Base-by-base conservation (phyloP, 2,329 filamentous ascomycete species). In the Cytospora chrysosperma region DNA sequence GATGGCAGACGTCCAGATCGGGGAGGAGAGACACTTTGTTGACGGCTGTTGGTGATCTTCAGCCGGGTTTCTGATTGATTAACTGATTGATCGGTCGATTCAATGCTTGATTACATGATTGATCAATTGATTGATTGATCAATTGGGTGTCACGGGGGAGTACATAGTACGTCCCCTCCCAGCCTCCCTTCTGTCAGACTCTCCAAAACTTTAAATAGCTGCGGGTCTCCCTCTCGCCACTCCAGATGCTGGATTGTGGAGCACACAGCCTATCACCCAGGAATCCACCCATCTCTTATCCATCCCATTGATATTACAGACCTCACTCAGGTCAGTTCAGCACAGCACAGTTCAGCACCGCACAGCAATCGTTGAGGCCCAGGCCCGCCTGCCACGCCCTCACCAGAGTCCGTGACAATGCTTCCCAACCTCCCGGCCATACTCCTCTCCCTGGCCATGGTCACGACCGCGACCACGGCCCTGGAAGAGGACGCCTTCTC, bases 61-160 rank as follows among this genome's bases (percentile, higher is more conserved):
- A 34, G 32, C 32, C 32, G 4, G 32, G 32, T 1, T 13, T 34
- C 34, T 34, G n/a, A 24, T 37, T 30, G 57, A 53, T 49, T n/a
- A n/a, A 49, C 43, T 53, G 30, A 59, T 40, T 59, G 49, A 27
- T 51, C 17, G 21, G 1, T n/a, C n/a, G n/a, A n/a, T n/a, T n/a
- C n/a, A n/a, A n/a, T 34, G n/a, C 15, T 37, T 30, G 57, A 53
- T 49, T n/a, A n/a, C 21, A 43, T 53, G 30, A 59, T 40, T 59
- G 49, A 27, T 51, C 17, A 12, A 9, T 4, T 30, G 28, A 30
- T 30, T 30, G 28, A 9, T 30, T 30, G 28, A 30, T 50, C 10
- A 4, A 59, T 32, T 30, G n/a, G n/a, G n/a, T n/a, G n/a, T n/a
- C n/a, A n/a, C n/a, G n/a, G n/a, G n/a, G n/a, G n/a, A n/a, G n/a